A percentile compares a stretch with the other conserved stretches of the same genome.
Conservation (phyloP, 352 stramenopile species). For the Thalassiosira livingstoniorum region DNA sequence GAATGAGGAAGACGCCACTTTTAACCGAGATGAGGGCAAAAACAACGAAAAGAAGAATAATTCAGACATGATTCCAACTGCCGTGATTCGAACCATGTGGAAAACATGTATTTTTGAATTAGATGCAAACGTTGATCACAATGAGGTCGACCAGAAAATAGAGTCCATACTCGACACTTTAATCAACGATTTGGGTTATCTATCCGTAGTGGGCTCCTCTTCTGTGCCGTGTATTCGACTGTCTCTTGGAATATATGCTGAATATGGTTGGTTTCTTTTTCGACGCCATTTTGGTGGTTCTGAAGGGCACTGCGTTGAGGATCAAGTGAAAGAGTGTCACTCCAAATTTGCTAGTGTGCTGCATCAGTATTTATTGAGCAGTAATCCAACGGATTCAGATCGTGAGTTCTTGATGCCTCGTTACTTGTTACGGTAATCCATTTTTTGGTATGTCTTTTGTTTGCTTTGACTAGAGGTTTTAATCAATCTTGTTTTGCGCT, state of each 20-base stretch:
- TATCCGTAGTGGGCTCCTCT: conserved; percentile 28
- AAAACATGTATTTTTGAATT: conserved; percentile 51
- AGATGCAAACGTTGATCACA: conserved; percentile 14
- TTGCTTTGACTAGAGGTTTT: neutral
- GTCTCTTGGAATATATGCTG: conserved; percentile 51
- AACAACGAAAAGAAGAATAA: conserved; percentile 3
- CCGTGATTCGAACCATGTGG: conserved; percentile 53
- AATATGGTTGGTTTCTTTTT: conserved; percentile 62
- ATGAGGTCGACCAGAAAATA: conserved; percentile 27
- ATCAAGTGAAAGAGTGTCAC: conserved; percentile 51
- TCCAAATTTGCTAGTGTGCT: conserved; percentile 50
- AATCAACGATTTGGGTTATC: conserved; percentile 55
- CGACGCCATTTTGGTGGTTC: conserved; percentile 13
- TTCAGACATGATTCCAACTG: conserved; percentile 45
- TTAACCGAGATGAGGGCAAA: neutral
- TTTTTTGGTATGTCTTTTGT: neutral
- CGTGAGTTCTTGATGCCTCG: conserved; percentile 45
- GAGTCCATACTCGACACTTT: conserved; percentile 54
- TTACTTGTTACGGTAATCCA: too few relatives aligned
- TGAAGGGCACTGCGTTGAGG: conserved; percentile 18
- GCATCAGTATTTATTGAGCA: conserved; percentile 27
- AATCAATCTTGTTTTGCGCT: neutral
- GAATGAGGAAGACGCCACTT: neutral
- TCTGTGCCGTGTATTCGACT: conserved; percentile 46
- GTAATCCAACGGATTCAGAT: conserved; percentile 34